phyloP scores from a whole-genome alignment of 2,329 filamentous ascomycete species.

The Alternaria panax region DNA sequence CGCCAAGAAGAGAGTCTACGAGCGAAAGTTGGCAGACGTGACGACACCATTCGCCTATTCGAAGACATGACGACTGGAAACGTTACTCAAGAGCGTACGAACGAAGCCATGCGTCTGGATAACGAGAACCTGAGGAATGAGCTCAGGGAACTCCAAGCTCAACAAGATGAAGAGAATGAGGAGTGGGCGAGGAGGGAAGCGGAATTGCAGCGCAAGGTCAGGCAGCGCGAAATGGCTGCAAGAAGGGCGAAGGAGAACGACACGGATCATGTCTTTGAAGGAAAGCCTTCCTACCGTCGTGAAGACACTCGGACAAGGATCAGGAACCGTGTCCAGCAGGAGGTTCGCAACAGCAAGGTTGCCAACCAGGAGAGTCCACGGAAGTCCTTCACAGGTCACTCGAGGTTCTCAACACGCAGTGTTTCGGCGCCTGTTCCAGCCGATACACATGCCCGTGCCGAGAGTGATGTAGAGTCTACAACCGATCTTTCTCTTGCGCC shows the following conservation, averaged over 20 bases:
- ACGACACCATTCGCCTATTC: slow-evolving; percentile 51
- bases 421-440: slow-evolving; percentile 41
- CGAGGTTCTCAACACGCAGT: slow-evolving; percentile 34
- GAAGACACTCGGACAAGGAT: slow-evolving; percentile 46
- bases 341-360: slow-evolving; percentile 43
- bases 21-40: slow-evolving; percentile 43
- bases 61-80: slow-evolving; percentile 36
- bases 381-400: slow-evolving; percentile 36
- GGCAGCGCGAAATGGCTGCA: slow-evolving; percentile 38
- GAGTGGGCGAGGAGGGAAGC: slow-evolving; percentile 44
- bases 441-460: slow-evolving; percentile 31
- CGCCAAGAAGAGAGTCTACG: slow-evolving; percentile 44
- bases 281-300: slow-evolving; percentile 39
- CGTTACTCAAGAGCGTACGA: slow-evolving; percentile 43
- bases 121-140: slow-evolving; percentile 52
- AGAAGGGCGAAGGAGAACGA: slow-evolving; percentile 39
- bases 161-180: slow-evolving; percentile 46
- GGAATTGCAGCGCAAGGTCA: slow-evolving; percentile 44
- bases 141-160: slow-evolving; percentile 44
- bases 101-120: slow-evolving; percentile 50
- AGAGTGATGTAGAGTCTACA: slow-evolving; percentile 49
- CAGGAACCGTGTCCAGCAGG: slow-evolving; percentile 43
- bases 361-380: slow-evolving; percentile 31
- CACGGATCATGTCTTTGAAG: slow-evolving; percentile 28
- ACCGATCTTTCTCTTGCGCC: slow-evolving; percentile 51